Evolutionary conservation across 2,329 filamentous ascomycete species (phyloP).

Genomic region (Aspergillus ibericus): DNA sequence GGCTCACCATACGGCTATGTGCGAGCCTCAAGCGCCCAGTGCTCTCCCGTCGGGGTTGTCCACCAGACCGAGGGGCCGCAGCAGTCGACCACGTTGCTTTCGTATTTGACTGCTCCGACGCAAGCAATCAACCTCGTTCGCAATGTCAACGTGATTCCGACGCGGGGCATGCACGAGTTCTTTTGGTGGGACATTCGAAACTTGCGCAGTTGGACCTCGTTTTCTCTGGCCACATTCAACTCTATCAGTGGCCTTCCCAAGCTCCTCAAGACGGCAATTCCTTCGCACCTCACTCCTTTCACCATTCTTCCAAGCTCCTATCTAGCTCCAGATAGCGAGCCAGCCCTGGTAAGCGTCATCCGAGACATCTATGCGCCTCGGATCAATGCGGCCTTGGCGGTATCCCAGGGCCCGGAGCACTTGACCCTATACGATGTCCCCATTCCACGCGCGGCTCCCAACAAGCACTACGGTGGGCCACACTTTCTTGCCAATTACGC

Average conservation of each 20-base stretch:
- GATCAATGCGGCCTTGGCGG: constrained; percentile 77
- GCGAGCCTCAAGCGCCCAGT: constrained; percentile 25
- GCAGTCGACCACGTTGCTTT: constrained; percentile 66
- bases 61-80: constrained; percentile 30
- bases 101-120: constrained; percentile 76
- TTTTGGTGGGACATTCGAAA: constrained; percentile 98
- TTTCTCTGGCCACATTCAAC: constrained; percentile 71
- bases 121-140: constrained; percentile 80
- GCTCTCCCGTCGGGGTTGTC: constrained; percentile 25
- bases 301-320: constrained; percentile 45
- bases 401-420: constrained; percentile 69
- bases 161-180: constrained; percentile 70
- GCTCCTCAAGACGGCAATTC: constrained; percentile 69
- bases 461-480: constrained; percentile 47
- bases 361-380: constrained; percentile 78
- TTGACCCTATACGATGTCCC: constrained; percentile 46
- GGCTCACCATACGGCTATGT: constrained; percentile 29
- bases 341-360: constrained; percentile 72
- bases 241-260: constrained; percentile 70
- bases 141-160: constrained; percentile 67
- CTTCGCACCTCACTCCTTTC: constrained; percentile 40
- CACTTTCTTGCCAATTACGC: constrained; percentile 56
- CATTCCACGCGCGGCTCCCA: constrained; percentile 34
- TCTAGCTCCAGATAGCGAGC: constrained; percentile 75
- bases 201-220: constrained; percentile 77